phyloP scores from a whole-genome alignment of 176 grass and related monocot genomes.

The Oryza glaberrima region DNA sequence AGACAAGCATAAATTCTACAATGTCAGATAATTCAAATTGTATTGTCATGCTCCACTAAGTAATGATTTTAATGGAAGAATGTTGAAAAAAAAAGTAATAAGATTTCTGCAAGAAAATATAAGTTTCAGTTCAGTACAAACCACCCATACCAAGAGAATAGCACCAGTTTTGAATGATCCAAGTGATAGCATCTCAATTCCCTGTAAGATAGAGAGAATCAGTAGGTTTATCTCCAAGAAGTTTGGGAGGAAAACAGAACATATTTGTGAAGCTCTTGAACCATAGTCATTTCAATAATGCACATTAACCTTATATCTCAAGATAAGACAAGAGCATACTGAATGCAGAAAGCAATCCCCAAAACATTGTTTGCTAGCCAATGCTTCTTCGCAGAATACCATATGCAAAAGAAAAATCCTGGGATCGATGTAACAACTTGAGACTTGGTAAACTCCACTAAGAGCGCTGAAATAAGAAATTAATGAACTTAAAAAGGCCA shows the following conservation, averaged over 20 bases:
- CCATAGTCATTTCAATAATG: slow-evolving; percentile 4
- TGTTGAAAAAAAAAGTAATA: neutral
- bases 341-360: slow-evolving; percentile 94
- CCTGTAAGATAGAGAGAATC: slow-evolving; percentile 49
- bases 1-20: neutral
- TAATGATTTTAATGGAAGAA: neutral
- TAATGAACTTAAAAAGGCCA: slow-evolving; percentile 21
- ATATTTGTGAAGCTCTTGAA: neutral
- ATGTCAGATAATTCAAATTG: neutral
- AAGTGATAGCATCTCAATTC: slow-evolving; percentile 94
- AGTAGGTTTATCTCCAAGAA: neutral
- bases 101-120: neutral
- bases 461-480: slow-evolving; percentile 65
- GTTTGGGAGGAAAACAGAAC: neutral
- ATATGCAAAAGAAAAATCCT: slow-evolving; percentile 86
- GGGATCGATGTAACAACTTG: slow-evolving; percentile 86
- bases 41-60: neutral
- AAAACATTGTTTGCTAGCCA: slow-evolving; percentile 96
- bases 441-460: slow-evolving; percentile 93
- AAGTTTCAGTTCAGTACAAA: slow-evolving; percentile 11
- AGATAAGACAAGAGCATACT: slow-evolving; percentile 47
- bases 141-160: slow-evolving; percentile 83
- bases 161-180: slow-evolving; percentile 98
- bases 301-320: slow-evolving; percentile 11
- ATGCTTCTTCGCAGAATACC: slow-evolving; percentile 90